phyloP scores from a whole-genome alignment of 2,329 filamentous ascomycete genomes.

The Amauroascus niger region DNA sequence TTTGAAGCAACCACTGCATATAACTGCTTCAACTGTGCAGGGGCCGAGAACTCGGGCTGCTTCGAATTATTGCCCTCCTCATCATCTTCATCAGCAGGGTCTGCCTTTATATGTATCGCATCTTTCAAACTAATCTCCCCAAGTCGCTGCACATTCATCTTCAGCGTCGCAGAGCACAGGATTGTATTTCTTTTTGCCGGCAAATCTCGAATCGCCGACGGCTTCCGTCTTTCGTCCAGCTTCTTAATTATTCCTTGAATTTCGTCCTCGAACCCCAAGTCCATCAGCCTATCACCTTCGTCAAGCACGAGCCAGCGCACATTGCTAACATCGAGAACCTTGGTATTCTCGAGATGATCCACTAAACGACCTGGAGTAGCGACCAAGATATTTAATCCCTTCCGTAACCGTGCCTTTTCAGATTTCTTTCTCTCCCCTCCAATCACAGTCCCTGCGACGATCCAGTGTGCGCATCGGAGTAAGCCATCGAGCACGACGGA shows the following conservation, averaged over 20 bases:
- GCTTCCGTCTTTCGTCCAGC: slow-evolving; percentile 58
- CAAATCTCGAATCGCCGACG: slow-evolving; percentile 52
- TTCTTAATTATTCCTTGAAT: slow-evolving; percentile 76
- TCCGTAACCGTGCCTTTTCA: slow-evolving; percentile 86
- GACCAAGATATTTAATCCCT: slow-evolving; percentile 90
- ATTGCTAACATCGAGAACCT: slow-evolving; percentile 75
- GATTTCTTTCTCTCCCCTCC: slow-evolving; percentile 65
- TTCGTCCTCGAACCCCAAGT: slow-evolving; percentile 92
- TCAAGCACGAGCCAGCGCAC: slow-evolving; percentile 92
- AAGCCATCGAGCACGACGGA: slow-evolving; percentile 75
- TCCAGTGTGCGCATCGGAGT: slow-evolving; percentile 82
- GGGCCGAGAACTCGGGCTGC: slow-evolving; percentile 62
- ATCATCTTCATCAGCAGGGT: slow-evolving; percentile 46
- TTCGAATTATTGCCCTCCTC: slow-evolving; percentile 42
- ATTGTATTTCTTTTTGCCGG: slow-evolving; percentile 73
- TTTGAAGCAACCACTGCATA: slow-evolving; percentile 84
- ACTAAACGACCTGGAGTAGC: slow-evolving; percentile 85
- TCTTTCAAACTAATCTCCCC: slow-evolving; percentile 94
- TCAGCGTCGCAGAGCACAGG: slow-evolving; percentile 93
- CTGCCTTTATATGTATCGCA: slow-evolving; percentile 72
- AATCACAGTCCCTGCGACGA: slow-evolving; percentile 78
- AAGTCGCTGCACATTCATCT: slow-evolving; percentile 88
- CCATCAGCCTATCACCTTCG: slow-evolving; percentile 96
- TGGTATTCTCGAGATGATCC: slow-evolving; percentile 87
- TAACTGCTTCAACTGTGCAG: slow-evolving; percentile 85